Conservation (phyloP, 805 yeast genomes). For the Kodamaea restingae region DNA sequence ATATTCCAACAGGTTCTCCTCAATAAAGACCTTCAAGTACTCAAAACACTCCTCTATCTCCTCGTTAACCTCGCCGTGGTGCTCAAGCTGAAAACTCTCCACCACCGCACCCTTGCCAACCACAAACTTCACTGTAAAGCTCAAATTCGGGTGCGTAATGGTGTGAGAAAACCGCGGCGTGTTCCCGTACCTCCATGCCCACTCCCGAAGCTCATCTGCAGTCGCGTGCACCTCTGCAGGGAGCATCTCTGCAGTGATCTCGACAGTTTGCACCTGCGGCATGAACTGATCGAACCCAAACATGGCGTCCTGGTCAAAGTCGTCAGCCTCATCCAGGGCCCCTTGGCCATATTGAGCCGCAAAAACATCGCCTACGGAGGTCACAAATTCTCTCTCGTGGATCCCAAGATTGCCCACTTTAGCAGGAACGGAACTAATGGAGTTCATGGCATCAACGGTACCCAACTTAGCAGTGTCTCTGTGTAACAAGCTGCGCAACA, state of each 20-base stretch:
- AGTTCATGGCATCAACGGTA: conserved; percentile 42
- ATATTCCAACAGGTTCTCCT: conserved; percentile 20
- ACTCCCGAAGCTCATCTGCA: conserved; percentile 42
- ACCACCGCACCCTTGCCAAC: conserved; percentile 46
- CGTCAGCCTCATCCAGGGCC: not conserved
- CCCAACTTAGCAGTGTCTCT: conserved; percentile 41
- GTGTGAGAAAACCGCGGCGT: conserved; percentile 70
- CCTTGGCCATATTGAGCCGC: conserved; percentile 2
- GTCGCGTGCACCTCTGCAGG: conserved; percentile 39
- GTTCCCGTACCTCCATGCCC: conserved; percentile 74
- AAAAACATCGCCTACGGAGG: conserved; percentile 41
- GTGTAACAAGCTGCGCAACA: conserved; percentile 56
- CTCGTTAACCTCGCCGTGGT: not conserved
- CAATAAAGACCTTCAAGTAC: conserved; percentile 26
- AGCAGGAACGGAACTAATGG: conserved; percentile 74
- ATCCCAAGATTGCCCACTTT: conserved; percentile 67
- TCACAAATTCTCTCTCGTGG: conserved; percentile 42
- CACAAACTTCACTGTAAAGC: conserved; percentile 30
- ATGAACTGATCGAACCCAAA: conserved; percentile 32
- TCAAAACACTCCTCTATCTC: conserved; percentile 27
- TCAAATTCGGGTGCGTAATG: conserved; percentile 31
- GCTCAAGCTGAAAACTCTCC: conserved; percentile 12
- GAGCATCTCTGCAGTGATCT: conserved; percentile 22
- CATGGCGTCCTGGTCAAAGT: conserved; percentile 27
- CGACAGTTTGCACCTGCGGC: conserved; percentile 13